Evolutionary conservation across 2,329 filamentous ascomycete genomes (phyloP).

Genomic region (Penicillium concentricum): DNA sequence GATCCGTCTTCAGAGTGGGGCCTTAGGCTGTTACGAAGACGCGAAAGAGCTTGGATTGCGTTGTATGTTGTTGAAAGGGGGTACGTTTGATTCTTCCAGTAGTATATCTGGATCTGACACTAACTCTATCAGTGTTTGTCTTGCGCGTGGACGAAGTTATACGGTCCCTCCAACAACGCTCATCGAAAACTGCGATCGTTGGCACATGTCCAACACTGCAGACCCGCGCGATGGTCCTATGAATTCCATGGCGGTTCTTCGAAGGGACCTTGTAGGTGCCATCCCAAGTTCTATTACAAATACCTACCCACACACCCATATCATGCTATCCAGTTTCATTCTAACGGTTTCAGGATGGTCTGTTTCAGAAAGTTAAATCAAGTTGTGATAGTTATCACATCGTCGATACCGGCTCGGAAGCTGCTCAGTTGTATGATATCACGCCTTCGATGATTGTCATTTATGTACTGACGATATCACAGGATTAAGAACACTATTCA

Average conservation of each 20-base stretch:
- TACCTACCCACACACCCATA: not conserved
- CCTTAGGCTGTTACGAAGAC: slow-evolving; percentile 59
- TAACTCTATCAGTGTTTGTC: slow-evolving; percentile 53
- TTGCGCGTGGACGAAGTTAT: slow-evolving; percentile 68
- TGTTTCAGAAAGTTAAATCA: slow-evolving; percentile 35
- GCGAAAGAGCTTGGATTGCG: slow-evolving; percentile 69
- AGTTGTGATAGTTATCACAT: slow-evolving; percentile 38
- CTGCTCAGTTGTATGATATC: slow-evolving; percentile 33
- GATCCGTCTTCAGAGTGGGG: slow-evolving; percentile 62
- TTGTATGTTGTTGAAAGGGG: slow-evolving; percentile 71
- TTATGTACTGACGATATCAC: slow-evolving; percentile 6
- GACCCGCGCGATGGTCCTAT: slow-evolving; percentile 69
- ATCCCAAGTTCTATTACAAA: not conserved
- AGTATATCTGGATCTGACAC: not conserved
- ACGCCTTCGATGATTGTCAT: not conserved
- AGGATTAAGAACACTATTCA: slow-evolving; percentile 61
- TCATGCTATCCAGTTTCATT: not conserved
- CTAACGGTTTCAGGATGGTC: slow-evolving; percentile 29
- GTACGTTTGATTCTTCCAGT: slow-evolving; percentile 29
- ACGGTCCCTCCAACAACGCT: slow-evolving; percentile 66
- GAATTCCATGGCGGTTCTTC: slow-evolving; percentile 68
- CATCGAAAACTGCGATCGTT: slow-evolving; percentile 66
- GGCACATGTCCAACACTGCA: slow-evolving; percentile 64
- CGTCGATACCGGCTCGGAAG: slow-evolving; percentile 32
- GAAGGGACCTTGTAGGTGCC: slow-evolving; percentile 60